Evolutionary conservation across 768 basidiomycete genomes (phyloP).

Genomic region (Lactifluus subvellereus): DNA sequence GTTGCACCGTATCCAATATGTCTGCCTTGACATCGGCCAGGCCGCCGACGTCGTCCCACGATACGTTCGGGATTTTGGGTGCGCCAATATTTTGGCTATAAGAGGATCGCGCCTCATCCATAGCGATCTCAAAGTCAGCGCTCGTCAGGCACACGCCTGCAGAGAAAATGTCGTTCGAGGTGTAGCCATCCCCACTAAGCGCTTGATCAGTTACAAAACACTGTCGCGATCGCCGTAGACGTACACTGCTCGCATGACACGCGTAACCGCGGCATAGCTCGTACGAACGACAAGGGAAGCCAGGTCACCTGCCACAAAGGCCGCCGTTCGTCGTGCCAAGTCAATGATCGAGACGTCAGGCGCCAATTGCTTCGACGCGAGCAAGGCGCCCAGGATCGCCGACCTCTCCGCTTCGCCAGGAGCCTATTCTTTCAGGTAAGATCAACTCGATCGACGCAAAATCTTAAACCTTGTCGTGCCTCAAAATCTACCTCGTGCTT

Average conservation of each 20-base stretch:
- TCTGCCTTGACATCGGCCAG: slow-evolving; percentile 81
- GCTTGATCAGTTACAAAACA: background rate
- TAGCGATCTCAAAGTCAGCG: slow-evolving; percentile 66
- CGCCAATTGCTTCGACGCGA: slow-evolving; percentile 41
- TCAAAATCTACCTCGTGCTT: slow-evolving; percentile 80
- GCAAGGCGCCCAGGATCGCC: slow-evolving; percentile 47
- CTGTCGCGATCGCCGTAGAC: background rate
- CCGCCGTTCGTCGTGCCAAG: slow-evolving; percentile 85
- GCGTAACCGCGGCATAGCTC: slow-evolving; percentile 47
- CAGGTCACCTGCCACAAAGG: slow-evolving; percentile 79
- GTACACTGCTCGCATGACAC: slow-evolving; percentile 30
- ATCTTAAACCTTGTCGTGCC: slow-evolving; percentile 37
- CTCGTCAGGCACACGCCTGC: slow-evolving; percentile 44
- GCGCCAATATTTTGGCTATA: slow-evolving; percentile 95
- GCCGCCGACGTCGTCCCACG: slow-evolving; percentile 98
- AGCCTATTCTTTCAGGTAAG: slow-evolving; percentile 43
- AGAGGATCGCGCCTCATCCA: slow-evolving; percentile 63
- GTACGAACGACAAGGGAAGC: slow-evolving; percentile 60
- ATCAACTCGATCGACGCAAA: background rate
- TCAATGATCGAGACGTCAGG: slow-evolving; percentile 72
- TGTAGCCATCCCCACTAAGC: slow-evolving; percentile 25
- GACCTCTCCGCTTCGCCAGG: slow-evolving; percentile 72
- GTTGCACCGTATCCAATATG: slow-evolving; percentile 92
- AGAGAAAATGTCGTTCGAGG: slow-evolving; percentile 29
- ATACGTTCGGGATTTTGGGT: slow-evolving; percentile 90